phyloP scores from a whole-genome alignment of 202 grass and related monocot genomes.

The Zoysia matrella region DNA sequence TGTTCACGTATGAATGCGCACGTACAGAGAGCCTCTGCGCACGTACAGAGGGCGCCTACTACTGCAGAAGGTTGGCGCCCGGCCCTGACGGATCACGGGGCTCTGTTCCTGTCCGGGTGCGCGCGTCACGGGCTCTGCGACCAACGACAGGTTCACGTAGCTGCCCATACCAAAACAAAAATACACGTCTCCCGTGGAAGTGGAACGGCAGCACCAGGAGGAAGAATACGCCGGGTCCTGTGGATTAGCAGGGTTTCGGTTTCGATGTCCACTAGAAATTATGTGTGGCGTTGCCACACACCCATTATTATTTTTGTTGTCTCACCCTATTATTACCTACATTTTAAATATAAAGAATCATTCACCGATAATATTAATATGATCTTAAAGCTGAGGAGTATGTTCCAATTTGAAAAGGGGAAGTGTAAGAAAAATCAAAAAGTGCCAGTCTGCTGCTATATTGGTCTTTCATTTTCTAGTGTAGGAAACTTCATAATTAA shows the following conservation, averaged over 20 bases:
- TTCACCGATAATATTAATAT: too few relatives aligned
- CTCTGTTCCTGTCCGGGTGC: neutral
- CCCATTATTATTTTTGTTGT: too few relatives aligned
- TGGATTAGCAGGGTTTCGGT: neutral
- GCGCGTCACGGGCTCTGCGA: neutral
- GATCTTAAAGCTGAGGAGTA: too few relatives aligned
- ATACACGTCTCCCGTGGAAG: slow-evolving; percentile 47
- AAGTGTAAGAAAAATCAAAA: too few relatives aligned
- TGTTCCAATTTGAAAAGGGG: too few relatives aligned
- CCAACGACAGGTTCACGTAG: slow-evolving; percentile 36
- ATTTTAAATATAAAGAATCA: too few relatives aligned
- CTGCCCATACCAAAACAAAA: slow-evolving; percentile 32
- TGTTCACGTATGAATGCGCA: neutral
- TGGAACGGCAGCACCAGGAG: neutral
- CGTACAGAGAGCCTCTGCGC: neutral
- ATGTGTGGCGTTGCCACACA: too few relatives aligned
- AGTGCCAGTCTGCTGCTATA: too few relatives aligned
- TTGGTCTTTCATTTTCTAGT: too few relatives aligned
- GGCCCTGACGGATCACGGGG: neutral
- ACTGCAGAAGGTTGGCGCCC: too few relatives aligned
- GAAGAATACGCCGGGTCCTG: neutral
- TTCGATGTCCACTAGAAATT: neutral
- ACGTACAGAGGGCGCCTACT: neutral
- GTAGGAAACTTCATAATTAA: too few relatives aligned
- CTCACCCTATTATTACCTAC: too few relatives aligned